Percentiles rank a stretch among this genome's conserved stretches.
Evolutionary conservation across 176 grass and related monocot genomes (phyloP).

Genomic region (Ananas comosus): DNA sequence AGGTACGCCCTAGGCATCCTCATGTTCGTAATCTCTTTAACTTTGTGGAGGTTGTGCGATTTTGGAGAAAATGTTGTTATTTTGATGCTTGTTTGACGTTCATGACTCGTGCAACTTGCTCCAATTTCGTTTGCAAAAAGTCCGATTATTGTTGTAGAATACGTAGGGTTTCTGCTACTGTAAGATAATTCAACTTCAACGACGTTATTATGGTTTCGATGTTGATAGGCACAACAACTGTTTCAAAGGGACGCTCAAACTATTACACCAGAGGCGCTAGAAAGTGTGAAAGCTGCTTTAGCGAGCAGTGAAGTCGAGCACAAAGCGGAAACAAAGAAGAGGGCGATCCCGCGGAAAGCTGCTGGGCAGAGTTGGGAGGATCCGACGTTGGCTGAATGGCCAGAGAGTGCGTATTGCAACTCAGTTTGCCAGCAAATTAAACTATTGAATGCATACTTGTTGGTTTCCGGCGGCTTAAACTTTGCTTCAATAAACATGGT

Average conservation of each 20-base stretch:
- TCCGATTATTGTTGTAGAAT: too few relatives aligned
- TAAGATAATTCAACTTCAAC: too few relatives aligned
- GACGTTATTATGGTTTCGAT: background rate
- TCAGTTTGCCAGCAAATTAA: background rate
- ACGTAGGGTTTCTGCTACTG: background rate
- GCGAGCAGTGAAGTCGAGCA: slow-evolving; percentile 70
- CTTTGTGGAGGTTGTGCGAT: background rate
- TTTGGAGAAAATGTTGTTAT: background rate
- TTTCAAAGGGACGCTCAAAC: slow-evolving; percentile 93
- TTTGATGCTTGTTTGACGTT: background rate
- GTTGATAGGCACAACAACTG: slow-evolving; percentile 66
- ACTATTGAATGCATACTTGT: background rate
- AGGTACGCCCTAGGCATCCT: slow-evolving; percentile 18
- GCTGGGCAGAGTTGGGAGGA: slow-evolving; percentile 84
- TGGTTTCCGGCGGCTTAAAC: too few relatives aligned
- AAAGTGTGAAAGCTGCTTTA: slow-evolving; percentile 89
- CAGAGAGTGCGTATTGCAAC: slow-evolving; percentile 48
- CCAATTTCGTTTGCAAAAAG: too few relatives aligned
- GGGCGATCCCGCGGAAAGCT: slow-evolving; percentile 61
- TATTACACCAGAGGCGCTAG: slow-evolving; percentile 87
- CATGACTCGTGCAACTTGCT: too few relatives aligned
- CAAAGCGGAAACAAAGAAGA: slow-evolving; percentile 62
- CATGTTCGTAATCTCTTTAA: slow-evolving; percentile 6
- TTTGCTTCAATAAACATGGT: too few relatives aligned
- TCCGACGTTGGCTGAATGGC: slow-evolving; percentile 85